Evolutionary conservation across 305 asterid genomes (phyloP), one percentile per base, ranked within the genome.

Genomic region (Withania somnifera): DNA sequence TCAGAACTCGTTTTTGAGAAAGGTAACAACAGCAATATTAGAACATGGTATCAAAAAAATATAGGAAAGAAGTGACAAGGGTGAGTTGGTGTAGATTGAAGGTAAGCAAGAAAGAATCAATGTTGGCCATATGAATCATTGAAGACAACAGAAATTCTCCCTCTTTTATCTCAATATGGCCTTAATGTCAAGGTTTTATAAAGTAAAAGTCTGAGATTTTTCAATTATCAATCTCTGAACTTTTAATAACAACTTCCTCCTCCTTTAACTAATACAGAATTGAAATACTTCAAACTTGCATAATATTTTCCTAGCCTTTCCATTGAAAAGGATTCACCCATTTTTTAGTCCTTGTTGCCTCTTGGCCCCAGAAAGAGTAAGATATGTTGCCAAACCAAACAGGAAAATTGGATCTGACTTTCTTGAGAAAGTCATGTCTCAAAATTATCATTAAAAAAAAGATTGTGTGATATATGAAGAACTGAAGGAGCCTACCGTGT

Each of bases 401-500:
- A 40, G 38, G 58, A 73, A 47, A 71, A 14, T 26, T 73, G 79
- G 60, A 26, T 24, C n/a, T 1, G 36, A 17, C 61, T 26, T 47
- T 26, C 42, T 47, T 26, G 60, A 14, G 5, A 14, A 73, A 47
- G 6, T 26, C 42, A 47, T 47, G 79, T 73, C 61, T 15, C 60
- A 17, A 47, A 13, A 36, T 73, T 26, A 47, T 26, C 79, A 47
- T 47, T 34, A 47, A 30, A 47, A 73, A 58, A 73, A 47, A n/a
- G n/a, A 73, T 15, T 14, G 13, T 50, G 77, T 14, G 40, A 36
- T 14, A n/a, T 60, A 24, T 4, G 76, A 26, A 75, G 71, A 60
- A 11, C 76, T 34, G 64, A 80, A 85, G 88, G 83, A 50, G 51
- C 93, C 1, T 89, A 95, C 99, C 64, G 80, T 84, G 86, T 92